phyloP scores from a whole-genome alignment of 2,329 filamentous ascomycete genomes.

The Ophiostoma novo-ulmi region DNA sequence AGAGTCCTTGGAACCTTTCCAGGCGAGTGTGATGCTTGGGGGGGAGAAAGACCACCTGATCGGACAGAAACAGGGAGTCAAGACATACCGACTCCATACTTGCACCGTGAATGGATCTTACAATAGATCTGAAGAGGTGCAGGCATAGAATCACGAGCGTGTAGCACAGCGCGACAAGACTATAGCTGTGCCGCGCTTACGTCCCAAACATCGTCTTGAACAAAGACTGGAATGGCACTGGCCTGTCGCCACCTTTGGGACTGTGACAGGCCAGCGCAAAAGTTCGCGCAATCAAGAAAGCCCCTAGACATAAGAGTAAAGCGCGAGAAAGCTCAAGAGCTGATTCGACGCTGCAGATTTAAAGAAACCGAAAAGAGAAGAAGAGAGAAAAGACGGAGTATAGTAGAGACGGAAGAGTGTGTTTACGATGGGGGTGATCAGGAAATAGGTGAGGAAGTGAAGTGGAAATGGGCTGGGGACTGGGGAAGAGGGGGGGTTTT shows the following conservation, averaged over 20 bases:
- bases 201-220: slow-evolving; percentile 77
- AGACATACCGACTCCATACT: slow-evolving; percentile 73
- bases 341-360: slow-evolving; percentile 26
- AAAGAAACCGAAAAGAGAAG: slow-evolving; percentile 33
- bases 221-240: slow-evolving; percentile 60
- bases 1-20: slow-evolving; percentile 23
- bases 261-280: slow-evolving; percentile 79
- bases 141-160: slow-evolving; percentile 73
- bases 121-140: slow-evolving; percentile 47
- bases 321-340: slow-evolving; percentile 61
- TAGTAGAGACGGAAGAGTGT: slow-evolving; percentile 29
- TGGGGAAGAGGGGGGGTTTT: slow-evolving; percentile 41
- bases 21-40: slow-evolving; percentile 44
- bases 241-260: slow-evolving; percentile 42
- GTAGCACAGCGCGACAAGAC: slow-evolving; percentile 55
- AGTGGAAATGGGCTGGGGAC: slow-evolving; percentile 28
- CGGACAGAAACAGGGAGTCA: slow-evolving; percentile 48
- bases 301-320: slow-evolving; percentile 90
- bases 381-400: background rate
- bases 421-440: too few relatives aligned
- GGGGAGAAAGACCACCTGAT: slow-evolving; percentile 57
- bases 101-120: slow-evolving; percentile 55
- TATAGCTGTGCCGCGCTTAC: slow-evolving; percentile 56
- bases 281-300: slow-evolving; percentile 82
- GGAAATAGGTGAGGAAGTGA: too few relatives aligned